phyloP scores from a whole-genome alignment of 257 asterid genomes.

The Marsdenia floribunda region DNA sequence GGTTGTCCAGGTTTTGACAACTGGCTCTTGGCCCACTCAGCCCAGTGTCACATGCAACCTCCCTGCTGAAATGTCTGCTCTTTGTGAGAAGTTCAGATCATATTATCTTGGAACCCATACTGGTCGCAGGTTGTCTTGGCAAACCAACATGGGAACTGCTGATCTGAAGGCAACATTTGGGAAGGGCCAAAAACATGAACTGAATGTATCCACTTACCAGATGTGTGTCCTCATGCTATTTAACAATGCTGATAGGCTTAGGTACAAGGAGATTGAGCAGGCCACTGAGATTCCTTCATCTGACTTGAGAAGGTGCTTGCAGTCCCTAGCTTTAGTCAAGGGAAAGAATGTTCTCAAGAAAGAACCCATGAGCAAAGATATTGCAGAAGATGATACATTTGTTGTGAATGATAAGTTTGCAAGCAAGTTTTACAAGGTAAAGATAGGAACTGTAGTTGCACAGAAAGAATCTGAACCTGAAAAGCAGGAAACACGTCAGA shows the following conservation, averaged over 20 bases:
- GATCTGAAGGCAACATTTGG: slow-evolving; percentile 74
- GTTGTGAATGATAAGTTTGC: slow-evolving; percentile 64
- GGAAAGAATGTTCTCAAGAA: slow-evolving; percentile 75
- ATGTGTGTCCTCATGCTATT: slow-evolving; percentile 86
- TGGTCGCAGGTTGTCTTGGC: slow-evolving; percentile 80
- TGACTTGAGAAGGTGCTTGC: slow-evolving; percentile 79
- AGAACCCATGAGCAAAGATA: slow-evolving; percentile 86
- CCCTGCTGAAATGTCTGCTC: slow-evolving; percentile 59
- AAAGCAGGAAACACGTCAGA: slow-evolving; percentile 85
- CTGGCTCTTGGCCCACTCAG: slow-evolving; percentile 92
- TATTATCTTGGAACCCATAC: slow-evolving; percentile 86
- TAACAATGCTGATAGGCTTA: slow-evolving; percentile 58
- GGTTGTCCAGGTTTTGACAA: slow-evolving; percentile 78
- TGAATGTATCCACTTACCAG: slow-evolving; percentile 82
- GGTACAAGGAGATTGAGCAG: slow-evolving; percentile 72
- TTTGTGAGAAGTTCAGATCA: slow-evolving; percentile 70
- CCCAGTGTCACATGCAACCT: slow-evolving; percentile 61
- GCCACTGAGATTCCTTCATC: slow-evolving; percentile 71
- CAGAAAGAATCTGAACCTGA: slow-evolving; percentile 91
- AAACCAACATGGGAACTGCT: slow-evolving; percentile 89
- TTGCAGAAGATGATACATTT: slow-evolving; percentile 61
- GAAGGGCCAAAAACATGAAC: slow-evolving; percentile 79
- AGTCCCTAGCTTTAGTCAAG: slow-evolving; percentile 78
- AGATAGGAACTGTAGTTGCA: slow-evolving; percentile 84
- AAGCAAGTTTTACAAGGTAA: slow-evolving; percentile 78